Base-by-base conservation (phyloP, 1,284 basidiomycete species). In the Bjerkandera adusta region DNA sequence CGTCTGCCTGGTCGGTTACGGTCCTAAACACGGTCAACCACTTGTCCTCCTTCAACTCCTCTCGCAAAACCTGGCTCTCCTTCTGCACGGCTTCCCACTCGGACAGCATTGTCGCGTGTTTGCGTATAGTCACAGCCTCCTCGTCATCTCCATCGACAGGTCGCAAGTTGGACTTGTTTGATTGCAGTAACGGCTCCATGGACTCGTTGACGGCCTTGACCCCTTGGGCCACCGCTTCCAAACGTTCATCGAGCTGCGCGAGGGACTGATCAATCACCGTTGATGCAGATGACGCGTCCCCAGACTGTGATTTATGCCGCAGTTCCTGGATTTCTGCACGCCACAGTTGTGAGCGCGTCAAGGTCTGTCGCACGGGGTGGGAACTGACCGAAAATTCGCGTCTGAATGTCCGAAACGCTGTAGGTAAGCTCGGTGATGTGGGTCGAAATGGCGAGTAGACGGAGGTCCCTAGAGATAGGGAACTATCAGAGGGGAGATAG, bases 1-100 rank as follows among this genome's bases (percentile, higher is more conserved):
- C 91, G 61, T 95, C 89, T 26, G 93, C 93, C 66, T 97, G 94
- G 52, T 90, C 85, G 11, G 86, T 88, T 34, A 93, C 92, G 29
- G 90, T 93, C 53, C 91, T 77, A 66, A 97, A 97, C n/a, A 97
- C 88, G 7, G 86, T 87, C 57, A 97, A 75, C 87, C 92, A 97
- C 61, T 92, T 94, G 66, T 97, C 94, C 66, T 97, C 96, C 66
- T 91, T 92, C 50, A 97, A 73, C 65, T 98, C 95, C 60, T 92
- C 89, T 54, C 88, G 75, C 49, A 97, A 68, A 34, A 85, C 79
- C 20, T 90, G 86, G 45, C 85, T 89, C 56, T 95, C 91, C 38
- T 81, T 78, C 59, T 89, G 84, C 2, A 92, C 77, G 16, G 80
- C 69, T 47, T 86, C 82, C 92, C 92, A 97, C 36, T 95, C 90